Percentiles rank a stretch among this genome's conserved stretches.
phyloP scores from a whole-genome alignment of 2,329 filamentous ascomycete species.

The Penicillium sp. region DNA sequence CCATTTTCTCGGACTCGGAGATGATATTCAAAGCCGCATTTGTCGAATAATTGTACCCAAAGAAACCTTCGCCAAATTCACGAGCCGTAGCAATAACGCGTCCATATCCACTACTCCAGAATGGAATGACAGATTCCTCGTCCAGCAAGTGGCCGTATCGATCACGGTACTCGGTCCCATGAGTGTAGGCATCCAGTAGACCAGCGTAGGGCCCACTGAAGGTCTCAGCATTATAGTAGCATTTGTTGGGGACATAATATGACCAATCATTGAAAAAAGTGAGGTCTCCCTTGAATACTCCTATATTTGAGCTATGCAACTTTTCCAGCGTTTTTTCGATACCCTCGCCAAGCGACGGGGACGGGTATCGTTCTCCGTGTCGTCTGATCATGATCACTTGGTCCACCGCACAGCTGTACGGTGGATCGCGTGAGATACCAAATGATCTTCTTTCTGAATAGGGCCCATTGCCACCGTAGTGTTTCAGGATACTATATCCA shows the following conservation, averaged over 20 bases:
- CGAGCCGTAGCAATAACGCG: conserved; percentile 28
- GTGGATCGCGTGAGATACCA: conserved; percentile 25
- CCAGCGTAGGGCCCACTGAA: conserved; percentile 24
- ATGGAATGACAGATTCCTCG: conserved; percentile 14
- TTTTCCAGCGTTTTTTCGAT: conserved; percentile 22
- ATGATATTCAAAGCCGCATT: conserved; percentile 28
- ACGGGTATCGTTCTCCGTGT: conserved; percentile 30
- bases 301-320: conserved; percentile 13
- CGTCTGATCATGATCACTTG: conserved; percentile 30
- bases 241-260: conserved; percentile 24
- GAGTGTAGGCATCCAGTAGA: conserved; percentile 18
- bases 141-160: conserved; percentile 26
- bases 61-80: conserved; percentile 28
- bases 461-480: conserved; percentile 25
- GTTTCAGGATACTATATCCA: conserved; percentile 24
- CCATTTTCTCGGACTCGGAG: conserved; percentile 22
- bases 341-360: neutral
- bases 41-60: conserved; percentile 27
- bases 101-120: conserved; percentile 23
- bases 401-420: conserved; percentile 24
- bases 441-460: conserved; percentile 21
- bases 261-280: conserved; percentile 26
- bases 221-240: conserved; percentile 23
- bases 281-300: conserved; percentile 20
- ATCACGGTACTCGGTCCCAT: conserved; percentile 23